Evolutionary conservation across 768 basidiomycete genomes (phyloP).

Genomic region (Myochromella boudieri): DNA sequence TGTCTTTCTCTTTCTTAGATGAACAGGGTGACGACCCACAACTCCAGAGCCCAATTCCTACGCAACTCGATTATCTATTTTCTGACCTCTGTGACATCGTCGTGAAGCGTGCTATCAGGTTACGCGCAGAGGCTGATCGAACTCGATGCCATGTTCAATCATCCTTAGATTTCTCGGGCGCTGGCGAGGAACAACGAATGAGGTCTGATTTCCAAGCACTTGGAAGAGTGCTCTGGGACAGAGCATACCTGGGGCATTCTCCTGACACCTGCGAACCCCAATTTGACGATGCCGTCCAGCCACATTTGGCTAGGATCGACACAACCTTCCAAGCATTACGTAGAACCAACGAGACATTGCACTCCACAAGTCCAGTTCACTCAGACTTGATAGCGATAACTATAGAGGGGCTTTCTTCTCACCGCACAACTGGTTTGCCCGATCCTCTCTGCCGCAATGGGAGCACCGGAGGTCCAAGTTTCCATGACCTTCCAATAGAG

Average conservation of each 20-base stretch:
- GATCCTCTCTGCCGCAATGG: background rate
- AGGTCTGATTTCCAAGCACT: background rate
- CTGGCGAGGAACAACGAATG: background rate
- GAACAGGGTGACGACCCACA: background rate
- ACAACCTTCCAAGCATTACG: background rate
- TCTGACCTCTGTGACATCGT: background rate
- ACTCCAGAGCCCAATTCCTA: too few relatives aligned
- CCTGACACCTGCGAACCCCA: background rate
- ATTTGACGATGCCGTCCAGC: background rate
- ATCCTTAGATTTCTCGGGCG: background rate
- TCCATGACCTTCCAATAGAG: conserved; percentile 7
- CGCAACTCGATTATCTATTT: background rate
- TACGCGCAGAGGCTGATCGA: background rate
- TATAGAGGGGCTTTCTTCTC: background rate
- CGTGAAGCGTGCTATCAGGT: background rate
- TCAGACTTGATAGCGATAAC: background rate
- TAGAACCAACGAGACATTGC: background rate
- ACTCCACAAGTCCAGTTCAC: background rate
- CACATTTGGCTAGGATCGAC: conserved; percentile 1
- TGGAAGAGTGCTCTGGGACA: background rate
- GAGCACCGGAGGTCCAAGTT: background rate
- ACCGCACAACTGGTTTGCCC: background rate
- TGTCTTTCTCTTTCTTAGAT: background rate
- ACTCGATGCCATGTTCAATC: background rate
- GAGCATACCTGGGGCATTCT: background rate